These are phyloP conservation scores for Paramecium biaurelia DNA, from an alignment of 73 alveolate species.

Conservation along the genomic window DNA sequence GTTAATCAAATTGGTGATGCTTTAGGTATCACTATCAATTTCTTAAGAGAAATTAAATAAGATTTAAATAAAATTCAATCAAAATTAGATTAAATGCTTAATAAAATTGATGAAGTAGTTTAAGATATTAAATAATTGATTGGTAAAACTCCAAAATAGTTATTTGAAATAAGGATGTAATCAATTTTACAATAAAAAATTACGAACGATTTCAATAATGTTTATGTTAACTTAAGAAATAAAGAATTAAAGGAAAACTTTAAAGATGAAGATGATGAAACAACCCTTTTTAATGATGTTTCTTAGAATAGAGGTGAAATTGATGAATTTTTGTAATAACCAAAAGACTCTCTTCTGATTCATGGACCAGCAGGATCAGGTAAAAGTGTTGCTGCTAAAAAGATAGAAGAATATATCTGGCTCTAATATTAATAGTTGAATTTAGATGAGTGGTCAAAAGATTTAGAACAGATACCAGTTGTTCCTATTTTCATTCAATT, in stretches of 20 bases:
- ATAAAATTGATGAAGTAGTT: not conserved
- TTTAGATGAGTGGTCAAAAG: not conserved
- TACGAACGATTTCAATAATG: not conserved
- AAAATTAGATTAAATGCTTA: not conserved
- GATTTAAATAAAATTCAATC: not conserved
- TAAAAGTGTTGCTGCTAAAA: slow-evolving; percentile 12
- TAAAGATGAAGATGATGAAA: not conserved
- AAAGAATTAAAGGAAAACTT: not conserved
- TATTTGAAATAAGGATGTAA: not conserved
- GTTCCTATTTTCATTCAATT: not conserved
- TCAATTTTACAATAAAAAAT: not conserved
- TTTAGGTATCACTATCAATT: not conserved
- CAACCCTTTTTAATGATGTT: not conserved
- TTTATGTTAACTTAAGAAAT: not conserved
- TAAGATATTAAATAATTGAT: not conserved
- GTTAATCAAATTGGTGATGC: not conserved
- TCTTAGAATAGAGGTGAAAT: not conserved
- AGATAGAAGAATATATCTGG: slow-evolving; percentile 21
- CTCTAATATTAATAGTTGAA: not conserved
- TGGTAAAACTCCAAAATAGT: not conserved
- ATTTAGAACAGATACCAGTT: not conserved
- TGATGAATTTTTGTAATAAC: not conserved
- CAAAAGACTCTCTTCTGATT: not conserved
- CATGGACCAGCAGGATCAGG: slow-evolving; percentile 49
- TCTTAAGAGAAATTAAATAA: not conserved